These are phyloP conservation scores for Penicillium paxilli DNA, from an alignment of 495 filamentous ascomycete species.

Conservation along the genomic window DNA sequence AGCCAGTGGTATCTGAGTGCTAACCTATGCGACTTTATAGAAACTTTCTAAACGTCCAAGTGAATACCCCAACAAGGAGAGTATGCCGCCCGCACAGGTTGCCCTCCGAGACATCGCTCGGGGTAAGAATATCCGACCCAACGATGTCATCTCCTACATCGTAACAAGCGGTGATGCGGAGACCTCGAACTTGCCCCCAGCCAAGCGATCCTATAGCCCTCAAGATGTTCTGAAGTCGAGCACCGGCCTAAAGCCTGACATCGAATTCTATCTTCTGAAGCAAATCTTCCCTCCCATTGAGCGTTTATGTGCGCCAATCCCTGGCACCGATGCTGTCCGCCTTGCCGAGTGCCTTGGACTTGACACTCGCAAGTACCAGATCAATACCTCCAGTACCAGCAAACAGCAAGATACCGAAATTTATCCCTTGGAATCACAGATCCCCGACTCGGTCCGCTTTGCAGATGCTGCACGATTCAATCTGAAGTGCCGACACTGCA, in stretches of 20 bases:
- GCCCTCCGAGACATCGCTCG: constrained; percentile 83
- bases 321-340: constrained; percentile 82
- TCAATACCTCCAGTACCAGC: constrained; percentile 56
- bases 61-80: constrained; percentile 88
- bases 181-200: constrained; percentile 62
- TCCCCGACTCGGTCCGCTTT: constrained; percentile 83
- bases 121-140: constrained; percentile 83
- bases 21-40: constrained; percentile 26
- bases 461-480: constrained; percentile 70
- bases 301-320: constrained; percentile 93
- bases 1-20: background rate
- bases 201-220: constrained; percentile 83
- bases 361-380: constrained; percentile 82
- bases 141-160: constrained; percentile 94
- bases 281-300: constrained; percentile 98
- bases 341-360: constrained; percentile 92
- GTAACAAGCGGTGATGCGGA: constrained; percentile 77
- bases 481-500: constrained; percentile 81
- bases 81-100: constrained; percentile 97
- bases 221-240: constrained; percentile 80
- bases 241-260: constrained; percentile 75
- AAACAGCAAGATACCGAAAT: constrained; percentile 61
- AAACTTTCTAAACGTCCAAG: constrained; percentile 92
- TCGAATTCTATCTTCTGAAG: constrained; percentile 97
- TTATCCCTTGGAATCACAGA: constrained; percentile 88